Evolutionary conservation across 306 rosid genomes (phyloP).

Genomic region (Cyclanthera cordifolia): DNA sequence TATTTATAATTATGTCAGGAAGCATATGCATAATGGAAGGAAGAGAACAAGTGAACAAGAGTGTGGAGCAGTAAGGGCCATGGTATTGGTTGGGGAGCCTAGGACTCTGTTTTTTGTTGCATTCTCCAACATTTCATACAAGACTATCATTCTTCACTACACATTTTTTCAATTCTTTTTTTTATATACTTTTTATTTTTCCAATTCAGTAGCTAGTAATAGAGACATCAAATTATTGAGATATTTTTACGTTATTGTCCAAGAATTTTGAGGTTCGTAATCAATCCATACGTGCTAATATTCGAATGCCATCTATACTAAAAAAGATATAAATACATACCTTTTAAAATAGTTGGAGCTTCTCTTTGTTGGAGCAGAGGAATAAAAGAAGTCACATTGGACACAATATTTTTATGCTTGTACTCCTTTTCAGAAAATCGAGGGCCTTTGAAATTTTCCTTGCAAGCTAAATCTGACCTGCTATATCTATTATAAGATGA

Average conservation of each 20-base stretch:
- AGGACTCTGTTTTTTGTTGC: background rate
- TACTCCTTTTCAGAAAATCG: slow-evolving; percentile 33
- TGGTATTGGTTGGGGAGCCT: background rate
- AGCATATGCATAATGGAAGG: background rate
- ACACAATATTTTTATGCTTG: slow-evolving; percentile 46
- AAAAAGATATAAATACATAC: slow-evolving; percentile 14
- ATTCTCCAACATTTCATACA: background rate
- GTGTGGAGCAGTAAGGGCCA: background rate
- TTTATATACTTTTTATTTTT: too few relatives aligned
- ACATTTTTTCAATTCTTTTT: background rate
- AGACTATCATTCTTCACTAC: background rate
- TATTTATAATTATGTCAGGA: background rate
- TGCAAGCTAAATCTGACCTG: slow-evolving; percentile 51
- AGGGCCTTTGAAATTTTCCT: slow-evolving; percentile 32
- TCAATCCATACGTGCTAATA: background rate
- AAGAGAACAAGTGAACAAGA: background rate
- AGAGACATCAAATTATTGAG: background rate
- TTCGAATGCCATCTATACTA: background rate
- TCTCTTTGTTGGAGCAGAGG: slow-evolving; percentile 91
- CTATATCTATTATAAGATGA: slow-evolving; percentile 34
- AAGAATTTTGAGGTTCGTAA: background rate
- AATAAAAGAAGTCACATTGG: slow-evolving; percentile 71
- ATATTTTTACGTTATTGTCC: background rate
- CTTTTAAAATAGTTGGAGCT: slow-evolving; percentile 58
- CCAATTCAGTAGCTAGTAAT: background rate